Evolutionary conservation across 2,329 filamentous ascomycete species (phyloP), one percentile per base, ranked within the genome.

Genomic region (Ambrosiella beaveri): DNA sequence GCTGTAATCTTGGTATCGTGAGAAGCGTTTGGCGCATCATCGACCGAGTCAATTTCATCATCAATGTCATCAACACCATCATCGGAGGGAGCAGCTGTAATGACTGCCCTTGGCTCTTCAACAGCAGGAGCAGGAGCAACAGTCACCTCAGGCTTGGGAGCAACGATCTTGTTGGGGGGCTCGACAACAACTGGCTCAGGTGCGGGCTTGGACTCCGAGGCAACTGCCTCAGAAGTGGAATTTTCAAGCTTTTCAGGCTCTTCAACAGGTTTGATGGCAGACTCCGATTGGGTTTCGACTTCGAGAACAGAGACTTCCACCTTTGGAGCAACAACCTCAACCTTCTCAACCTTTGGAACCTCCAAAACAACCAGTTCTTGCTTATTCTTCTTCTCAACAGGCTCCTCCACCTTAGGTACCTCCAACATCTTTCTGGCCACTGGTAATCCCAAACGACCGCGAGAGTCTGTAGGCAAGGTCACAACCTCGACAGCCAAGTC

Each of bases 401-500:
- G 27, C 35, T 54, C 47, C 15, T 36, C n/a, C 1, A 27, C 39
- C 4, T n/a, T 7, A 5, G 35, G 13, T n/a, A 27, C 13, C 47
- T 57, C 47, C 17, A 47, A 15, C 41, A 52, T 15, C 4, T 8
- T 41, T 15, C 38, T 39, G 35, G 50, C 27, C 37, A 35, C 15
- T 2, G 59, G 56, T 7, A 61, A 38, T 15, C 45, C 41, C 11
- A 61, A 40, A n/a, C 56, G 51, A 8, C 56, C 59, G 19, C 56
- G 27, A 19, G 56, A 47, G 17, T 58, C 56, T 0, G 56, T 61
- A 38, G 59, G 39, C n/a, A 52, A 61, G 9, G 59, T 56, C 40
- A 61, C 39, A 12, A 50, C 7, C 37, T 57, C 41, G 11, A 52
- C 41, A 13, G 7, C 44, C 0, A 19, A n/a, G 17, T 52, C 15